Base-by-base conservation (phyloP, 2,329 filamentous ascomycete genomes). In the Paraconiothyrium brasiliense region DNA sequence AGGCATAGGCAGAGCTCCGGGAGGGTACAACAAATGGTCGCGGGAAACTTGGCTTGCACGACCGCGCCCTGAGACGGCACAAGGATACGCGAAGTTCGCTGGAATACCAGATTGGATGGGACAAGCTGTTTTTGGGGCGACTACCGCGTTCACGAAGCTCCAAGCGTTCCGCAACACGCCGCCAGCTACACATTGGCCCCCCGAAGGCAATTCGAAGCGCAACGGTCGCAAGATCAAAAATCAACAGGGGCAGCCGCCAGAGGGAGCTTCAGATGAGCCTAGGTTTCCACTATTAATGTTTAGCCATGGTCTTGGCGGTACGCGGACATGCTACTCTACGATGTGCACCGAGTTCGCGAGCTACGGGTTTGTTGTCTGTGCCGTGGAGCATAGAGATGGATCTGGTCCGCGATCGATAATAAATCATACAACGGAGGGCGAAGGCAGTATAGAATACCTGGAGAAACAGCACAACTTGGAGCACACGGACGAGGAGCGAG, bases 261-360 rank as follows among this genome's bases (percentile, higher is more conserved):
- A 71, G 48, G 77, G 72, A 6, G 65, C 68, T 34, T 54, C 65
- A 14, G 57, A 69, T 1, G 71, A 76, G 61, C 85, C 86, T 0
- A 80, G 64, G 4, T 90, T 90, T 61, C 88, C 89, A 1, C 78
- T 90, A 24, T 80, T 91, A 37, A 81, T 91, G 24, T 91, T 91
- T 74, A 89, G 86, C 67, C 89, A 91, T 73, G 89, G 89, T 0
- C 76, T 91, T 6, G 87, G 88, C 5, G 88, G 87, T 0, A 89
- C 86, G 1, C 79, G 87, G 50, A 89, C 87, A 2, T 85, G 84
- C 64, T 90, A 89, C 69, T 88, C 85, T 20, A 83, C 84, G 16
- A 79, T 90, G 1, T 90, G 88, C 66, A 87, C 88, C 8, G 87
- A 91, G 47, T 85, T 91, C 65, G 88, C 88, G 0, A 89, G 86